Base-by-base conservation (phyloP, 768 basidiomycete species). In the Saitozyma podzolica region DNA sequence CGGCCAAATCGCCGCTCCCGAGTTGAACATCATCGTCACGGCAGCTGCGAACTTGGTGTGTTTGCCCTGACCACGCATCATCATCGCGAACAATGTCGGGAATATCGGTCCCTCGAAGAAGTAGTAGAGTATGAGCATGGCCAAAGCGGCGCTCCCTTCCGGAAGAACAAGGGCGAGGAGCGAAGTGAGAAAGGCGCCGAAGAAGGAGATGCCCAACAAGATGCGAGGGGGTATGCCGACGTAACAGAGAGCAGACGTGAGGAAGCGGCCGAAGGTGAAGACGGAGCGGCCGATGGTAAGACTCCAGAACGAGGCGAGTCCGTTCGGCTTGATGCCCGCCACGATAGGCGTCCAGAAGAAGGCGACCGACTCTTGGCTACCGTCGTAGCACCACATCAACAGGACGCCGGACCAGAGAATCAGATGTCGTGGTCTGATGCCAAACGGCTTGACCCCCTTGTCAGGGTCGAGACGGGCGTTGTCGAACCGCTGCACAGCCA, bases 101-200 rank as follows among this genome's bases (percentile, higher is more conserved):
- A 78, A 76, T 42, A 78, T 75, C 39, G 75, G 61, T 0, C 67
- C 62, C 56, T 78, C 72, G 63, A 75, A 76, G 58, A 78, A 71
- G n/a, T 62, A 55, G 58, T 62, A 40, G 8, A 78, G 54, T 41
- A 76, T 56, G 29, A 76, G 64, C 13, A 65, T 59, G 3, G 65
- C 63, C 17, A 72, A 41, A 0, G 71, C 54, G 0, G 50, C 62
- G 16, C 43, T 43, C 3, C 50, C 66, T 8, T 39, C 40, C 1
- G 74, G 69, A 3, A 76, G 56, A 9, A 71, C 59, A 40, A 66
- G 58, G 0, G 66, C 58, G 42, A 76, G 55, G 3, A 70, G 54
- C 14, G 70, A 59, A 29, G 64, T 63, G 57, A 74, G 37, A 50
- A 74, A 68, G 3, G 70, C 56, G 48, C 75, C 75, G n/a, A 62